Evolutionary conservation across 805 yeast species (phyloP), one percentile per base, ranked within the genome.

Genomic region (Lipomyces orientalis): DNA sequence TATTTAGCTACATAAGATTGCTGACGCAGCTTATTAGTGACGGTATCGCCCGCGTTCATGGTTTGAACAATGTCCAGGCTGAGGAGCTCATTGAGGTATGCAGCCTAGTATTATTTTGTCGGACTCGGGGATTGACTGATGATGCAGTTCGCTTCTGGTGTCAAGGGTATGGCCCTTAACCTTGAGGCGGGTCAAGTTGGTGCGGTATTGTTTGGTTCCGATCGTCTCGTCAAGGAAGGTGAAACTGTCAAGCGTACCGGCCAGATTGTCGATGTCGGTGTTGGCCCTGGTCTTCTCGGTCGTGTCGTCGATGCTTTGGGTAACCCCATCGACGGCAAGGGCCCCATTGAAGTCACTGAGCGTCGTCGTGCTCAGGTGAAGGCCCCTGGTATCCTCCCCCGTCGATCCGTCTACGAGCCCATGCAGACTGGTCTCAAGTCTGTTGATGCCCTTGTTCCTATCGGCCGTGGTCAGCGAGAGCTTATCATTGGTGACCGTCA

Each of bases 381-480:
- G 88, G 99, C 99, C 78, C 99, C 99, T 84, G 99, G 99, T 89
- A 95, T 95, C 80, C 88, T 95, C 83, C 99, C 99, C 87, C 94
- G 99, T 89, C 91, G 90, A 80, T 92, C 98, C 71, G 99, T 95
- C 76, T 88, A 82, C 86, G 99, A 95, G 88, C 99, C 99, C 82
- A 95, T 95, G 90, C 99, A 95, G 87, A 94, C 99, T 79, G 99
- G 99, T 90, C 90, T 95, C 81, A 95, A 95, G 88, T 89, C 98
- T 73, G 97, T 95, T 77, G 99, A 95, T 82, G 94, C 99, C 81
- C 89, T 95, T 79, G 99, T 95, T 84, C 99, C 99, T 84, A 84
- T 95, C 78, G 99, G 99, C 82, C 95, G 99, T 90, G 99, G 99
- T 84, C 99, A 95, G 87, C 95, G 99, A 91, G 99, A 95, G 88